Evolutionary conservation across 371 early-diverging fungal species (phyloP).

Genomic region (Encephalitozoon intestinalis): DNA sequence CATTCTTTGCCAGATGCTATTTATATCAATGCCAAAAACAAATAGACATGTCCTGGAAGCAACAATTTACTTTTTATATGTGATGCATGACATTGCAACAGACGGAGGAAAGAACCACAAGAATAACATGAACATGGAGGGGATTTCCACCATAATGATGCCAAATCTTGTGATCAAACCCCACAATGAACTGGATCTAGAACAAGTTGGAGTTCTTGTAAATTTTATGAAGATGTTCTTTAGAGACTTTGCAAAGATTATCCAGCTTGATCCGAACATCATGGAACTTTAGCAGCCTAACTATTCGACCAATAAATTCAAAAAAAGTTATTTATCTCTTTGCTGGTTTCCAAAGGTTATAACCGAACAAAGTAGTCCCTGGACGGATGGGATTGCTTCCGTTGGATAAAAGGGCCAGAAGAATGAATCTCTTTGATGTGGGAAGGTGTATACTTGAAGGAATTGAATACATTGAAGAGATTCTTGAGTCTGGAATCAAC

Average conservation of each 20-base stretch:
- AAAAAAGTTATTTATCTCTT: not conserved
- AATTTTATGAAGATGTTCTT: constrained; percentile 40
- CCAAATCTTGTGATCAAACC: constrained; percentile 47
- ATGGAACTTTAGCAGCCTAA: not conserved
- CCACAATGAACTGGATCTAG: constrained; percentile 17
- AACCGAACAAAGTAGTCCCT: not conserved
- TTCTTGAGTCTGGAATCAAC: constrained; percentile 19
- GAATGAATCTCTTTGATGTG: constrained; percentile 6
- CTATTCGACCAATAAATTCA: not conserved
- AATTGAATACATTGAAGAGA: constrained; percentile 17
- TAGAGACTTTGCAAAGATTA: constrained; percentile 21
- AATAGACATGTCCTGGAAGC: constrained; percentile 51
- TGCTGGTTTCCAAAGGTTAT: not conserved
- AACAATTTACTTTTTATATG: constrained; percentile 20
- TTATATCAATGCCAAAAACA: constrained; percentile 37
- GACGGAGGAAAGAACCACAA: constrained; percentile 3
- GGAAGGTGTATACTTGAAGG: not conserved
- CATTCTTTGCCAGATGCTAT: constrained; percentile 20
- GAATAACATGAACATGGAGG: constrained; percentile 43
- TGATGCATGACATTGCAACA: constrained; percentile 24
- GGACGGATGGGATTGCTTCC: not conserved
- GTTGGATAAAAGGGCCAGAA: constrained; percentile 6
- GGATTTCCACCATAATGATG: constrained; percentile 52
- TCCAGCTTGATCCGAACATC: not conserved
- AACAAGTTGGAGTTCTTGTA: constrained; percentile 32